phyloP scores from a whole-genome alignment of 169 alveolate genomes.

The Cryptosporidium sp. region DNA sequence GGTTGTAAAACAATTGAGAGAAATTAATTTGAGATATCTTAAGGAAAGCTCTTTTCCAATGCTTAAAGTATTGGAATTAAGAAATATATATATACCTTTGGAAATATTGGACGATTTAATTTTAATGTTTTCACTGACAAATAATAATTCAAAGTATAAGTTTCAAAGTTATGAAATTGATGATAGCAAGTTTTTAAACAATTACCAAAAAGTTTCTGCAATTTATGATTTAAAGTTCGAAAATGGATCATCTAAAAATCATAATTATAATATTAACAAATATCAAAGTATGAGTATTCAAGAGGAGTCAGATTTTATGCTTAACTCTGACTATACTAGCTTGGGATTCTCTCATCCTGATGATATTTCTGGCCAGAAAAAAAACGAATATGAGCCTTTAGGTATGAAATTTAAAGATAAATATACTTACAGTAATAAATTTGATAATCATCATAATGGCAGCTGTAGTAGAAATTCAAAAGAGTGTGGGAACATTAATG shows the following conservation, averaged over 20 bases:
- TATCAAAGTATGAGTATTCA: constrained; percentile 25
- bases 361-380: not conserved
- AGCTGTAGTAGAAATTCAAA: not conserved
- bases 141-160: not conserved
- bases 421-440: not conserved
- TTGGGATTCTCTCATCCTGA: constrained; percentile 35
- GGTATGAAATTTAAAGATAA: not conserved
- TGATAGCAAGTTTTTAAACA: not conserved
- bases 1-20: not conserved
- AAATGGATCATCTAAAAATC: constrained; percentile 12
- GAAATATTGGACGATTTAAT: constrained; percentile 20
- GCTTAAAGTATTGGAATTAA: not conserved
- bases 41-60: not conserved
- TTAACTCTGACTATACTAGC: constrained; percentile 20
- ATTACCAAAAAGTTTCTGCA: not conserved
- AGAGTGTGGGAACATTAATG: not conserved
- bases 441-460: not conserved
- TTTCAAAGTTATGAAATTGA: not conserved
- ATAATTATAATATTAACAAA: constrained; percentile 21
- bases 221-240: constrained; percentile 20
- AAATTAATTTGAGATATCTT: not conserved
- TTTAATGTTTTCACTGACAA: constrained; percentile 3
- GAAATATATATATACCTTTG: constrained; percentile 32
- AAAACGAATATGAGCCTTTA: not conserved
- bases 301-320: constrained; percentile 43